Conservation (phyloP, 2,329 filamentous ascomycete species). For the Neofusicoccum cordaticola region DNA sequence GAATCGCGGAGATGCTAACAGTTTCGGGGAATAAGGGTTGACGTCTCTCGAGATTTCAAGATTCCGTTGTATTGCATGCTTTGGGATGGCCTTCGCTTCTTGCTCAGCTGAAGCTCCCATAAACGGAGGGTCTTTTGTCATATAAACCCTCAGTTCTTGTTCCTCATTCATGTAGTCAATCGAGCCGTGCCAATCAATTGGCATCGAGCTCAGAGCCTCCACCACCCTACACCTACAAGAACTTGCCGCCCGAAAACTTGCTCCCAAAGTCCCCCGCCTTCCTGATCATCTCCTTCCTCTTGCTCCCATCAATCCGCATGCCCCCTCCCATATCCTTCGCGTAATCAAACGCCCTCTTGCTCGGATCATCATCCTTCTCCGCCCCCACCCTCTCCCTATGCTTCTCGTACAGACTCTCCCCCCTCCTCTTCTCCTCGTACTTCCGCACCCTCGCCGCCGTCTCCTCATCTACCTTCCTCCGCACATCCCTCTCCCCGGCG, state of each 20-base stretch:
- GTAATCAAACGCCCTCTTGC: slow-evolving; percentile 79
- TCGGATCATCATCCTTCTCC: slow-evolving; percentile 82
- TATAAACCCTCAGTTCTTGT: no score
- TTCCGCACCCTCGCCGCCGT: slow-evolving; percentile 54
- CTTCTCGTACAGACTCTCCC: slow-evolving; percentile 47
- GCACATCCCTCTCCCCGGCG: slow-evolving; percentile 25
- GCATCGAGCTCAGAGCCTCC: neutral
- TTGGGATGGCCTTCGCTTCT: no score
- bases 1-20: no score
- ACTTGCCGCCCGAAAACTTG: slow-evolving; percentile 72
- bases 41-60: no score
- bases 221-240: slow-evolving; percentile 39
- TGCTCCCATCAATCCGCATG: slow-evolving; percentile 66
- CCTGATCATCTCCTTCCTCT: slow-evolving; percentile 75
- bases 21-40: no score
- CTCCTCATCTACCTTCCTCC: slow-evolving; percentile 41
- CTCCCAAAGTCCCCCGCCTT: slow-evolving; percentile 79
- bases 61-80: no score
- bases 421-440: slow-evolving; percentile 49
- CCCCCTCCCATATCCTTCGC: slow-evolving; percentile 90
- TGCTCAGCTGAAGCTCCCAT: no score
- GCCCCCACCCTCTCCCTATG: slow-evolving; percentile 50
- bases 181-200: neutral
- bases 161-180: no score
- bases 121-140: no score